Evolutionary conservation across 2,329 filamentous ascomycete genomes (phyloP), one percentile per base, ranked within the genome.

Genomic region (Xylariaceae sp.): DNA sequence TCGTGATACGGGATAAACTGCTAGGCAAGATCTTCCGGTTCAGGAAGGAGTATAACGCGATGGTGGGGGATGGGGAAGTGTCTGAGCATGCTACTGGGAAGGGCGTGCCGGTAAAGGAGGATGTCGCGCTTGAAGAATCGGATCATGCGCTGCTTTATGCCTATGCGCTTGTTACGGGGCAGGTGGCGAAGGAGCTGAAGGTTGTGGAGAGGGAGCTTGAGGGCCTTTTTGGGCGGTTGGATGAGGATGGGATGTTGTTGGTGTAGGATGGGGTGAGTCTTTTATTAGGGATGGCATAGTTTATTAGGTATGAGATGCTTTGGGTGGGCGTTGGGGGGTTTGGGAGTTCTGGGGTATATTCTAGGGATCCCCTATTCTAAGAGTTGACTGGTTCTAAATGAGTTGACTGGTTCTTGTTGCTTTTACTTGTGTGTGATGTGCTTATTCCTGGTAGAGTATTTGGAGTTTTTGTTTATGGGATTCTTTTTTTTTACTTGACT

Each of bases 61-160:
- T 61, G 12, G 66, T 68, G 21, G 77, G 74, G 22, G 50, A 13
- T 1, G 48, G 42, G 7, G 51, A 41, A 32, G n/a, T 9, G 1
- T 1, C 44, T 3, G 49, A 34, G 16, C 8, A 32, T 8, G 22
- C 34, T 13, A 54, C 61, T 51, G 49, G 46, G 16, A 7, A 55
- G 30, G 16, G 26, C 5, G 8, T 26, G 5, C 8, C 8, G 26
- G 26, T 4, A 8, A 5, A 4, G 26, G 2, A 69, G 40, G 62
- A 70, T 29, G 68, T 75, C 13, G 65, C 69, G 15, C 77, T 84
- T 1, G 85, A 84, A 59, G 88, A 92, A 68, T 81, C 83, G 58
- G 94, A 99, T 67, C 97, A 94, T 69, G 91, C 92, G 59, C 74
- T 97, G 61, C 72, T 97, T 41, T 99, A 97, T 72, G 92, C 92